Conservation (phyloP, 2,329 filamentous ascomycete genomes). For the Coniochaeta hoffmannii region DNA sequence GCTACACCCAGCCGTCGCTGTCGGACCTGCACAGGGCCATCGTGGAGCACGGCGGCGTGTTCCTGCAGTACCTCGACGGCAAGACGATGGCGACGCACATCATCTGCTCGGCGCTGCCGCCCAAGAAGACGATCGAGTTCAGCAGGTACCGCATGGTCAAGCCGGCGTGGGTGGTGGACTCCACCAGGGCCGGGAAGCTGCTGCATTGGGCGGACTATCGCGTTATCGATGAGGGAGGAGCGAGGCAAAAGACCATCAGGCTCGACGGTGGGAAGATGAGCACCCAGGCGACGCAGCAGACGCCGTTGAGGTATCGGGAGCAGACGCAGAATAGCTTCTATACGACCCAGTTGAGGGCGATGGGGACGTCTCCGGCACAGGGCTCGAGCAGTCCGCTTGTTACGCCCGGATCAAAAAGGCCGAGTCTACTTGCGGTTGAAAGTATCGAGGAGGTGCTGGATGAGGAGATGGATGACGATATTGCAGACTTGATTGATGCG, state of each 20-base stretch:
- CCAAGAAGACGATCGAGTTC: constrained; percentile 89
- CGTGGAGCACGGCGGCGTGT: constrained; percentile 88
- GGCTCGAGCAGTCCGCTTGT: constrained; percentile 13
- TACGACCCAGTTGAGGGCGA: constrained; percentile 55
- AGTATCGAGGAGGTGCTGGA: constrained; percentile 32
- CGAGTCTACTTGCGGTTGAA: constrained; percentile 13
- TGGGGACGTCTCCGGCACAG: constrained; percentile 18
- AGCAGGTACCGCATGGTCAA: constrained; percentile 84
- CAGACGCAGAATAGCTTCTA: constrained; percentile 83
- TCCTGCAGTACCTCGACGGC: constrained; percentile 87
- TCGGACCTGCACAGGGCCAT: constrained; percentile 82
- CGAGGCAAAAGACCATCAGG: constrained; percentile 69
- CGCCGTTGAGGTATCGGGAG: constrained; percentile 62
- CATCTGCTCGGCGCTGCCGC: constrained; percentile 81
- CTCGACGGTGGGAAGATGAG: constrained; percentile 55
- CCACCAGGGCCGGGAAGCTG: constrained; percentile 70
- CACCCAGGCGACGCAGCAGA: constrained; percentile 55
- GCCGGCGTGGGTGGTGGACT: constrained; percentile 90
- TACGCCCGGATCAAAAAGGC: constrained; percentile 8
- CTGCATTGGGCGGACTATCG: constrained; percentile 83
- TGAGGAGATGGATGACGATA: constrained; percentile 30
- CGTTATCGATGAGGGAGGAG: constrained; percentile 77
- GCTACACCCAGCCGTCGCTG: constrained; percentile 90
- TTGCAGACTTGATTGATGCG: constrained; percentile 8
- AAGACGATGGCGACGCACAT: constrained; percentile 97